These are phyloP conservation scores for Ascochyta viciae-villosae DNA, from an alignment of 2,329 filamentous ascomycete species.

Conservation along the genomic window DNA sequence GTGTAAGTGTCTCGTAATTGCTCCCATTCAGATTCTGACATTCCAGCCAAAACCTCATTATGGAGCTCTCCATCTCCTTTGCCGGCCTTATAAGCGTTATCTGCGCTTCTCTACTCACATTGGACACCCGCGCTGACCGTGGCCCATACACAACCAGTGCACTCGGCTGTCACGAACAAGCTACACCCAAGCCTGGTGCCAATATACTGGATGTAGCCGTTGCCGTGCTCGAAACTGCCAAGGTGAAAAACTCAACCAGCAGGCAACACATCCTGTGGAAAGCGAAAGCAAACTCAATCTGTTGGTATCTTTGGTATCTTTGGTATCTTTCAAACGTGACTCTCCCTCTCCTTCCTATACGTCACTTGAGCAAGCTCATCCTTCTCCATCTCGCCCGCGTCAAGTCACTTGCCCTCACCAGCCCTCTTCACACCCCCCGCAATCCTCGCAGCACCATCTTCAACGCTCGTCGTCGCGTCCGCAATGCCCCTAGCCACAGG, in stretches of 20 bases:
- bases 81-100: neutral
- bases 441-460: constrained; percentile 52
- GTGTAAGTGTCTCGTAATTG: neutral
- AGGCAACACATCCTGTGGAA: neutral
- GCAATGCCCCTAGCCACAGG: constrained; percentile 53
- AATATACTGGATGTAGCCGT: too few relatives aligned
- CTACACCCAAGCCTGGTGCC: neutral
- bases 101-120: neutral
- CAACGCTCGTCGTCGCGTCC: constrained; percentile 54
- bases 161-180: neutral
- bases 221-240: too few relatives aligned
- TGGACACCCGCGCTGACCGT: neutral
- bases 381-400: neutral
- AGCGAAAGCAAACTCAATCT: neutral
- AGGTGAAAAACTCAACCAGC: neutral
- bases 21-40: neutral
- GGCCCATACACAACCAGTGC: neutral
- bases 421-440: constrained; percentile 56
- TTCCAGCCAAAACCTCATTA: neutral
- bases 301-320: constrained; percentile 7
- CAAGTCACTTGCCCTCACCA: constrained; percentile 53
- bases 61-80: neutral
- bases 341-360: neutral
- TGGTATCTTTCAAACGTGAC: neutral
- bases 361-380: neutral